Base-by-base conservation (phyloP, 345 rosid genomes). In the Kandelia obovata region DNA sequence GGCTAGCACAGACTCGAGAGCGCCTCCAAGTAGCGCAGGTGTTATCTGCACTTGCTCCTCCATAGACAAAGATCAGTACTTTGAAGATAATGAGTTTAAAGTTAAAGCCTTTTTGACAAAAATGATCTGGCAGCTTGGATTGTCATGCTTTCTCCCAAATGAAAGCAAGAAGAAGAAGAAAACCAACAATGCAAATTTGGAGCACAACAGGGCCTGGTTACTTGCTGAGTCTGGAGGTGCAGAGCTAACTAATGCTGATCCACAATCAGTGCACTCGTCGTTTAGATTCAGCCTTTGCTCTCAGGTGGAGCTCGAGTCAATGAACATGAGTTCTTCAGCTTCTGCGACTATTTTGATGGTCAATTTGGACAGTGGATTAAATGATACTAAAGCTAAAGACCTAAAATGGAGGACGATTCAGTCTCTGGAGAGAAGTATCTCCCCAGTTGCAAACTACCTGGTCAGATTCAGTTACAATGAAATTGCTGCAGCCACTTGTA, bases 241-340 rank as follows among this genome's bases (percentile, higher is more conserved):
- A 16, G 88, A 83, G 78, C 61, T 91, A 61, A 73, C 78, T 13
- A 87, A 80, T 66, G 77, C 82, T 56, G 98, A 91, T 37, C 90
- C 92, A 34, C 94, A 89, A 55, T 91, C 97, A 2, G 95, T 87
- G 7, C 93, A 89, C 74, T 94, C 98, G 32, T 94, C 98, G 49
- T 94, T 94, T 84, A 83, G 97, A 85, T 94, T 89, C 79, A 91
- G 85, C 71, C 74, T 94, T 61, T 94, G 96, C 82, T 85, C 97
- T 28, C 91, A 86, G 71, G 83, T 85, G 37, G 97, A 94, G 88
- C 80, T 91, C 20, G 97, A 91, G 67, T 85, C 91, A 31, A 83
- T 91, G 83, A 84, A 79, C 64, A 77, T 78, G 53, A 66, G 21
- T 72, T 71, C 83, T 53, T 67, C 84, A 71, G 61, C 76, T 27